Evolutionary conservation across 225 moss, liverwort and hornwort genomes (phyloP).

Genomic region (Ulota crispa): DNA sequence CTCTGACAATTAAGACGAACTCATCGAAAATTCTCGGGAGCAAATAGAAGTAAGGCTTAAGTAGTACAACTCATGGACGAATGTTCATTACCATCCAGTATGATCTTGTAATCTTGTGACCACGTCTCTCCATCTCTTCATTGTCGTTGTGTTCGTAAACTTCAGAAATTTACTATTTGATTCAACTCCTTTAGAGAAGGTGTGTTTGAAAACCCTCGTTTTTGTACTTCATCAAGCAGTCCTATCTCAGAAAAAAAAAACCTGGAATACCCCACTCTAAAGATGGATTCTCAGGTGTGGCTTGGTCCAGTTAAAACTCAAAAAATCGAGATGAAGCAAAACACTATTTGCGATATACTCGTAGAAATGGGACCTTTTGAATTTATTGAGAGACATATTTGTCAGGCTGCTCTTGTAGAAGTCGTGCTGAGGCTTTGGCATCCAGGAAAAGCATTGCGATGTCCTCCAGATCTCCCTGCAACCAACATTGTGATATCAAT

Average conservation of each 20-base stretch:
- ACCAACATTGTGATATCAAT: background rate
- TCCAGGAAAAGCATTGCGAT: slow-evolving; percentile 88
- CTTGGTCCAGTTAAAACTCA: background rate
- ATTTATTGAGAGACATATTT: slow-evolving; percentile 83
- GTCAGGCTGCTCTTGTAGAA: slow-evolving; percentile 90
- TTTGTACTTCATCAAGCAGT: background rate
- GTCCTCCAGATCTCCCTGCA: slow-evolving; percentile 82
- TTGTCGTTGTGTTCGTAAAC: slow-evolving; percentile 6
- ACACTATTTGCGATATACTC: background rate
- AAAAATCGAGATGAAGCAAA: slow-evolving; percentile 10
- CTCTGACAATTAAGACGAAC: background rate
- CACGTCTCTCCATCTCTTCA: background rate
- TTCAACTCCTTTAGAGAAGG: background rate
- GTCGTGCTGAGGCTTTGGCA: slow-evolving; percentile 87
- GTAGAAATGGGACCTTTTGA: background rate
- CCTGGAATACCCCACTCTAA: background rate
- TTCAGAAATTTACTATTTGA: background rate
- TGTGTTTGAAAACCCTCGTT: background rate
- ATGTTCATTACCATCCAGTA: background rate
- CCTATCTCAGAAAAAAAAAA: slow-evolving; percentile 8
- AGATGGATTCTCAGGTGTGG: slow-evolving; percentile 6
- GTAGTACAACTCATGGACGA: background rate
- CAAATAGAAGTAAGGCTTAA: background rate
- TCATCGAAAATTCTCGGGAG: background rate
- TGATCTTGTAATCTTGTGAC: background rate